phyloP scores from a whole-genome alignment of 1,284 basidiomycete genomes.

The Gomphus bonarii region DNA sequence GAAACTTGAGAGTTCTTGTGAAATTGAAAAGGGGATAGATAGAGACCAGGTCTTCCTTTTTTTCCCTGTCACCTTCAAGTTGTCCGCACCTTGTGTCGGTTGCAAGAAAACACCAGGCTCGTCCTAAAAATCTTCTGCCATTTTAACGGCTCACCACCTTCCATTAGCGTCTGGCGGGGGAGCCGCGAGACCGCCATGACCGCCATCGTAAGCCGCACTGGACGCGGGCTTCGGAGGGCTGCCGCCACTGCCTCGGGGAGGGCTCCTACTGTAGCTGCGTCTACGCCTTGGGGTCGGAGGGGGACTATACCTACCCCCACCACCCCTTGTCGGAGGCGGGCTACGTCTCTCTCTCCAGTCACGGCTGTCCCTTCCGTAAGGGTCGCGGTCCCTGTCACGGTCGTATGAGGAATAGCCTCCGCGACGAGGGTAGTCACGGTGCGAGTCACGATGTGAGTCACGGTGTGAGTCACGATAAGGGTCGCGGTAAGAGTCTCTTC shows the following conservation, averaged over 20 bases:
- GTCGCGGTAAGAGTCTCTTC: slow-evolving; percentile 39
- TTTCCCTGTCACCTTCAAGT: slow-evolving; percentile 1
- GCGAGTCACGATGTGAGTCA: slow-evolving; percentile 32
- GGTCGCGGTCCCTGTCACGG: slow-evolving; percentile 37
- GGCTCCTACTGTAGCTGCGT: slow-evolving; percentile 64
- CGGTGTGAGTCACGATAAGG: slow-evolving; percentile 39
- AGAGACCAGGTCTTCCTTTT: slow-evolving; percentile 13
- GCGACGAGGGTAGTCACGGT: slow-evolving; percentile 10
- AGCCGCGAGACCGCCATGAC: neutral
- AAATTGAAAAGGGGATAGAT: slow-evolving; percentile 16
- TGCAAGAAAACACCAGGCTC: neutral
- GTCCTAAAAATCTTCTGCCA: neutral
- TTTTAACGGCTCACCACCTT: slow-evolving; percentile 20
- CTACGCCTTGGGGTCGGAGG: slow-evolving; percentile 46
- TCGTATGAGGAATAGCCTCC: slow-evolving; percentile 35
- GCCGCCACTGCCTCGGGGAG: slow-evolving; percentile 49
- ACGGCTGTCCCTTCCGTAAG: slow-evolving; percentile 29
- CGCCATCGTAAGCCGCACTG: slow-evolving; percentile 3
- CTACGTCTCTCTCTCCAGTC: slow-evolving; percentile 54
- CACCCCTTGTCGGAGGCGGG: slow-evolving; percentile 44
- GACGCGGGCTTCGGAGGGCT: slow-evolving; percentile 34
- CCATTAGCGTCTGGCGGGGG: slow-evolving; percentile 6
- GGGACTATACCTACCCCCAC: slow-evolving; percentile 52
- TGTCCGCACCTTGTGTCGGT: neutral
- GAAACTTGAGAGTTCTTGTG: slow-evolving; percentile 37